These are phyloP conservation scores for Solanum sejunctum DNA, from an alignment of 257 asterid genomes.

Conservation along the genomic window DNA sequence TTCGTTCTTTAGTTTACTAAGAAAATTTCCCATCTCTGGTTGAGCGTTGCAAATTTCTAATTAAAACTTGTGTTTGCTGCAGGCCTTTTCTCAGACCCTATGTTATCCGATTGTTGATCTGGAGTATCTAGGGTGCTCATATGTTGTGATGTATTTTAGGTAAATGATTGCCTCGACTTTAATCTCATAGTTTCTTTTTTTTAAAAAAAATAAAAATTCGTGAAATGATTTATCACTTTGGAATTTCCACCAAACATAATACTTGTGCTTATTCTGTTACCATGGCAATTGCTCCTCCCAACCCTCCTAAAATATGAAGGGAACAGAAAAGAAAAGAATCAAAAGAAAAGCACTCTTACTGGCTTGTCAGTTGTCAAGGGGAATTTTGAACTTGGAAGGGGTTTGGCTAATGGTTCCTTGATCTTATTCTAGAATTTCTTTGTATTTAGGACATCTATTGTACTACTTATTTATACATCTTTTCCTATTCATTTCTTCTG, in stretches of 20 bases:
- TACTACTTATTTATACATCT: neutral
- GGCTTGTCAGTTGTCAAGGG: neutral
- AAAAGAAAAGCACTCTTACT: neutral
- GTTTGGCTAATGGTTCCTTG: neutral
- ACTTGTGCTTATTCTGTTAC: neutral
- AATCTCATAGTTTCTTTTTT: neutral
- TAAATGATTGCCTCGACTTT: neutral
- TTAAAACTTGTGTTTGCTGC: slow-evolving; percentile 43
- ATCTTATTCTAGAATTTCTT: neutral
- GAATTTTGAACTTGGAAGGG: neutral
- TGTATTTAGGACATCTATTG: neutral
- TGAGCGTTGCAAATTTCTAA: slow-evolving; percentile 50
- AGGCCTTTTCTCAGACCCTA: slow-evolving; percentile 51
- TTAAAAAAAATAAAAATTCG: no score
- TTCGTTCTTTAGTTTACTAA: slow-evolving; percentile 14
- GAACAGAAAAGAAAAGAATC: neutral
- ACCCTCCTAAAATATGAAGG: neutral
- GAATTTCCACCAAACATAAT: neutral
- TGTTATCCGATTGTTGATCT: slow-evolving; percentile 40
- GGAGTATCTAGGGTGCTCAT: slow-evolving; percentile 74
- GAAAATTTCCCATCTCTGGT: neutral
- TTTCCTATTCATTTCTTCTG: neutral
- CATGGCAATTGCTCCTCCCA: neutral
- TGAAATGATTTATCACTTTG: neutral
- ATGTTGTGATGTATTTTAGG: slow-evolving; percentile 13